phyloP scores from a whole-genome alignment of 306 rosid species.

The Castanospermum australe region DNA sequence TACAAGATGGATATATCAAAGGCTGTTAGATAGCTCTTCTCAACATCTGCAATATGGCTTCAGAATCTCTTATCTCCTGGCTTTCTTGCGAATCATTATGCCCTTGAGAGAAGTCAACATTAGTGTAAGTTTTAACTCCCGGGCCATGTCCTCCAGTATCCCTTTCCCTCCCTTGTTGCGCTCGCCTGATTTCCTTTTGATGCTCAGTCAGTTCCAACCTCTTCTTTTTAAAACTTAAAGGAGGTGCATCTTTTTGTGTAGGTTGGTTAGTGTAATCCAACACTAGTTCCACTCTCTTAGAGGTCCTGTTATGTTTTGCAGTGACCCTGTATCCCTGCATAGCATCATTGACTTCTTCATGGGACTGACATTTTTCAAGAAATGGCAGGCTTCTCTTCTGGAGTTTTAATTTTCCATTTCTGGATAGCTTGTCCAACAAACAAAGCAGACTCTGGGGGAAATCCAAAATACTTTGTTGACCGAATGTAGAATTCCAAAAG shows the following conservation, averaged over 20 bases:
- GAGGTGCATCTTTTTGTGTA: slow-evolving; percentile 25
- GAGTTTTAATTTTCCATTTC: slow-evolving; percentile 64
- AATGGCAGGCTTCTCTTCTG: slow-evolving; percentile 55
- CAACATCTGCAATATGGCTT: slow-evolving; percentile 54
- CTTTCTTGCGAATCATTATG: slow-evolving; percentile 69
- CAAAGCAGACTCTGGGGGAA: slow-evolving; percentile 64
- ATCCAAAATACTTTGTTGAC: slow-evolving; percentile 54
- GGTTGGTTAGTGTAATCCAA: slow-evolving; percentile 20
- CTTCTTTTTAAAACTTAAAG: slow-evolving; percentile 48
- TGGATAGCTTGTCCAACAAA: slow-evolving; percentile 68
- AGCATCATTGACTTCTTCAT: slow-evolving; percentile 27
- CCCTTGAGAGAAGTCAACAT: slow-evolving; percentile 65
- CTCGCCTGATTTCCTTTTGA: slow-evolving; percentile 78
- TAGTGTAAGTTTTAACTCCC: slow-evolving; percentile 71
- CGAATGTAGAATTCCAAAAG: slow-evolving; percentile 80
- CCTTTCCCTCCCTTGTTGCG: slow-evolving; percentile 72
- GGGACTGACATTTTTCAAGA: slow-evolving; percentile 45
- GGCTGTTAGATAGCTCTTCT: slow-evolving; percentile 36
- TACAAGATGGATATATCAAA: too few species aligned
- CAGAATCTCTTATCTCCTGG: slow-evolving; percentile 50
- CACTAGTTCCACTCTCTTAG: slow-evolving; percentile 61
- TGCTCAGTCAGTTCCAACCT: slow-evolving; percentile 68
- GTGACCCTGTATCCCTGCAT: slow-evolving; percentile 44
- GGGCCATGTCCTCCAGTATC: slow-evolving; percentile 74
- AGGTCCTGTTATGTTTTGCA: slow-evolving; percentile 50